These are phyloP conservation scores for Wickerhamiella azymoides DNA, from an alignment of 805 yeast genomes.

Conservation along the genomic window DNA sequence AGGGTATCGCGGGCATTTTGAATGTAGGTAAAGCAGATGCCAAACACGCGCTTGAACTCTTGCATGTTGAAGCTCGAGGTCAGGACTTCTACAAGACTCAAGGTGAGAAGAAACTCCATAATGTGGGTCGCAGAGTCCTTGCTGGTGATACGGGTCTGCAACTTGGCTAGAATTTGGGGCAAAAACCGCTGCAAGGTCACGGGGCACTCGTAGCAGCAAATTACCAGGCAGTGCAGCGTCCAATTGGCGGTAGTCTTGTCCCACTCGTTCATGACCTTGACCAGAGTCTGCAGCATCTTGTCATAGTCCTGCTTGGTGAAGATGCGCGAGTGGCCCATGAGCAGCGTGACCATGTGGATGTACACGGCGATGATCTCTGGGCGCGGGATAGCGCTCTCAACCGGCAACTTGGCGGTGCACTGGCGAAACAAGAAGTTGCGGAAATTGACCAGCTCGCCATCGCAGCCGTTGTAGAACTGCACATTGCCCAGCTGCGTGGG, in stretches of 20 bases:
- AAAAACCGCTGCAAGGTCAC: conserved; percentile 53
- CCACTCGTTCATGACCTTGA: conserved; percentile 56
- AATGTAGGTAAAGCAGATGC: conserved; percentile 66
- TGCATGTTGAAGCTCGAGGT: conserved; percentile 61
- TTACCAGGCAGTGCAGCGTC: conserved; percentile 57
- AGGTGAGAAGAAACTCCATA: conserved; percentile 55
- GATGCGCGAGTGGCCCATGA: conserved; percentile 37
- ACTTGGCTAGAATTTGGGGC: conserved; percentile 51
- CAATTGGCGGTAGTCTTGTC: conserved; percentile 60
- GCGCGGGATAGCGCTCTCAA: background rate
- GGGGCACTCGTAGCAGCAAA: conserved; percentile 74
- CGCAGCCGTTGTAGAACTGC: conserved; percentile 33
- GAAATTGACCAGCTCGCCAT: conserved; percentile 29
- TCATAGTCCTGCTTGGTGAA: conserved; percentile 49
- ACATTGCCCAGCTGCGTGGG: conserved; percentile 55
- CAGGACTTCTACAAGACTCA: conserved; percentile 51
- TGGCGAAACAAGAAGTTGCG: conserved; percentile 42
- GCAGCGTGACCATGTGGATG: conserved; percentile 43
- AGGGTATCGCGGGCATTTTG: conserved; percentile 47
- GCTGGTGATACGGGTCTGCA: conserved; percentile 63
- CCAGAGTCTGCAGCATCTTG: conserved; percentile 43
- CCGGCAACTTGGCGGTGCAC: conserved; percentile 18
- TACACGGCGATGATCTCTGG: conserved; percentile 21
- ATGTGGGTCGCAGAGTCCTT: conserved; percentile 58
- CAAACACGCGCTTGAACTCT: conserved; percentile 69